Evolutionary conservation across 1,284 basidiomycete genomes (phyloP).

Genomic region (Boletus mariae): DNA sequence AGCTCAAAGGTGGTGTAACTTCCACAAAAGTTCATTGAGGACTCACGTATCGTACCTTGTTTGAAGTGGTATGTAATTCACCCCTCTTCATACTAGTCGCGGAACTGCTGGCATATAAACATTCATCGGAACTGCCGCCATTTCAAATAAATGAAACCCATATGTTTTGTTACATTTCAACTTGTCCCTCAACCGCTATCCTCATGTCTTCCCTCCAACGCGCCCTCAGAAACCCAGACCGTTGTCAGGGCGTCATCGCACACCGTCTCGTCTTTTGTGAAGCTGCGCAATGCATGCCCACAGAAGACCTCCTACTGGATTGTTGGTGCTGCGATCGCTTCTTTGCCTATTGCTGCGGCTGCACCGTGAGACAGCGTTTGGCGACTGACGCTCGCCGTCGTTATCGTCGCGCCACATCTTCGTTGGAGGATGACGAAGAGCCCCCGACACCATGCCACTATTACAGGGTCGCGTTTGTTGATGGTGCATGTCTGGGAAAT

Average conservation of each 20-base stretch:
- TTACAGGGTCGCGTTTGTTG: constrained; percentile 13
- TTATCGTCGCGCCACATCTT: not conserved
- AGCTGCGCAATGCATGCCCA: not conserved
- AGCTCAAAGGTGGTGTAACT: too few species aligned
- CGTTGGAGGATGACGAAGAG: constrained; percentile 1
- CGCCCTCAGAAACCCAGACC: not conserved
- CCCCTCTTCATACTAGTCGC: not conserved
- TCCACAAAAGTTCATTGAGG: too few species aligned
- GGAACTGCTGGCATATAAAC: too few species aligned
- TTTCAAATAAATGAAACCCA: not conserved
- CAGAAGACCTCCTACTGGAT: constrained; percentile 9
- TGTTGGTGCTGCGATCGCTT: constrained; percentile 14
- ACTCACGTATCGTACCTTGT: too few species aligned
- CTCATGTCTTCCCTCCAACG: constrained; percentile 11
- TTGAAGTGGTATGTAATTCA: not conserved
- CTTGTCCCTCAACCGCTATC: not conserved
- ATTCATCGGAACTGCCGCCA: not conserved
- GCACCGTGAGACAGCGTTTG: not conserved
- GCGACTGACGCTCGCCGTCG: not conserved
- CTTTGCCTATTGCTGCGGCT: constrained; percentile 15
- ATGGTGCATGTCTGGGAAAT: constrained; percentile 13
- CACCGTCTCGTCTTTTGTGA: constrained; percentile 17
- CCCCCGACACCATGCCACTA: constrained; percentile 12
- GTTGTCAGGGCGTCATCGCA: constrained; percentile 11
- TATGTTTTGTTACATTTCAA: too few species aligned